Evolutionary conservation across 2,329 filamentous ascomycete genomes (phyloP), one percentile per base, ranked within the genome.

Genomic region (Eurotiales sp.): DNA sequence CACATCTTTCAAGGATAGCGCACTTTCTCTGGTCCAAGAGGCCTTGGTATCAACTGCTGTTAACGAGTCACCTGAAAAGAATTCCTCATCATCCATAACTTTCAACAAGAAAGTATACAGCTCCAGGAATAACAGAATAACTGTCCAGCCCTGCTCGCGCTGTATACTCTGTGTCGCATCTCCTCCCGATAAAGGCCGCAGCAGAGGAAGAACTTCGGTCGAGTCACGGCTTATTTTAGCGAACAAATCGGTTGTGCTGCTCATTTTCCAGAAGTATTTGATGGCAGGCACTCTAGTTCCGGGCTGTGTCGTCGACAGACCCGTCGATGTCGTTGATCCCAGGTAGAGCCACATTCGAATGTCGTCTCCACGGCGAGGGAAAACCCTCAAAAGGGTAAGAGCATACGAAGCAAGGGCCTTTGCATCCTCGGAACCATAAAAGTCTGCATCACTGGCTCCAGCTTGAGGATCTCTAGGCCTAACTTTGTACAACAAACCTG

Each of bases 51-150:
- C 50, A 61, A 74, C 23, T 66, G 72, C 64, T n/a, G 67, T 59
- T 17, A 72, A 58, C 34, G 68, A 72, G 55, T 80, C 72, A 50
- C 78, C 77, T 51, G 83, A 81, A 55, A 95, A 87, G 64, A 99
- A 99, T 61, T 99, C 93, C 58, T 97, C 92, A 57, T 99, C 93
- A 59, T 99, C 93, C 66, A 92, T 95, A 29, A 97, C 83, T 59
- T 93, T 87, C 11, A 97, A 75, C 2, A 96, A 83, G 65, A 97
- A 97, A 2, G 87, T 90, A 65, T 96, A 99, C 0, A 99, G 79
- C 61, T 99, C 93, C 5, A 99, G 78, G 64, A 99, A 97, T 0
- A 99, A 79, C 0, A 97, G 76, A 37, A 96, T 82, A 1, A 93
- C 85, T 15, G 87, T 85, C 93, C 93, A 99, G 64, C 97, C 90